These are phyloP conservation scores for Clarireedia paspali DNA, from an alignment of 2,329 filamentous ascomycete species.

Conservation along the genomic window DNA sequence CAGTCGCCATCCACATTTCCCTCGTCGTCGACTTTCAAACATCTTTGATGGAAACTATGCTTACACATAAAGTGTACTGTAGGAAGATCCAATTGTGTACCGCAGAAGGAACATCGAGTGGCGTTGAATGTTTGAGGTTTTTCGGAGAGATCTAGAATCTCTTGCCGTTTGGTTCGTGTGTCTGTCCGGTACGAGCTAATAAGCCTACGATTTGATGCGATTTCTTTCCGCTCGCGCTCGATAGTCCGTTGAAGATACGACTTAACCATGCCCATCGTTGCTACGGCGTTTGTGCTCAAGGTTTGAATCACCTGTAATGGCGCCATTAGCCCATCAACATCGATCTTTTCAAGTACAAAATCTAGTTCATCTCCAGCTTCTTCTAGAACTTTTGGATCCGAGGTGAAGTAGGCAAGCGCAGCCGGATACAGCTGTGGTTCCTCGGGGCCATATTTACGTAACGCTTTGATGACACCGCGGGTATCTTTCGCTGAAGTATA, in stretches of 20 bases:
- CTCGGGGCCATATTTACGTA: conserved; percentile 84
- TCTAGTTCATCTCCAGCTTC: conserved; percentile 85
- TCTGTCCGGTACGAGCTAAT: conserved; percentile 79
- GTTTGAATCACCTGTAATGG: conserved; percentile 95
- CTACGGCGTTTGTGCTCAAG: conserved; percentile 68
- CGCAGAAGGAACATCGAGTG: conserved; percentile 78
- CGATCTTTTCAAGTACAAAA: conserved; percentile 74
- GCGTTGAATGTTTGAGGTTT: conserved; percentile 88
- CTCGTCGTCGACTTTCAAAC: conserved; percentile 44
- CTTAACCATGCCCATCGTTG: conserved; percentile 97
- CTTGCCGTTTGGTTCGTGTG: conserved; percentile 69
- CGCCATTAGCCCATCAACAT: conserved; percentile 86
- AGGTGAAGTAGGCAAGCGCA: conserved; percentile 88
- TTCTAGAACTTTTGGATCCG: conserved; percentile 68
- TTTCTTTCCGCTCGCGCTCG: conserved; percentile 79
- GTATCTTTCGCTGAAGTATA: conserved; percentile 93
- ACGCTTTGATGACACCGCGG: conserved; percentile 76
- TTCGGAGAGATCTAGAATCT: conserved; percentile 67
- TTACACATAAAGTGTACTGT: conserved; percentile 96
- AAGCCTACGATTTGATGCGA: conserved; percentile 68
- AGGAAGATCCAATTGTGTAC: conserved; percentile 67
- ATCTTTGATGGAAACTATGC: conserved; percentile 92
- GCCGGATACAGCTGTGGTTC: conserved; percentile 90
- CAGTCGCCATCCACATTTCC: conserved; percentile 67
- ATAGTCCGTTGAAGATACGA: conserved; percentile 86